These are phyloP conservation scores for Odontarrhena argentea DNA, from an alignment of 345 rosid genomes.

Conservation along the genomic window DNA sequence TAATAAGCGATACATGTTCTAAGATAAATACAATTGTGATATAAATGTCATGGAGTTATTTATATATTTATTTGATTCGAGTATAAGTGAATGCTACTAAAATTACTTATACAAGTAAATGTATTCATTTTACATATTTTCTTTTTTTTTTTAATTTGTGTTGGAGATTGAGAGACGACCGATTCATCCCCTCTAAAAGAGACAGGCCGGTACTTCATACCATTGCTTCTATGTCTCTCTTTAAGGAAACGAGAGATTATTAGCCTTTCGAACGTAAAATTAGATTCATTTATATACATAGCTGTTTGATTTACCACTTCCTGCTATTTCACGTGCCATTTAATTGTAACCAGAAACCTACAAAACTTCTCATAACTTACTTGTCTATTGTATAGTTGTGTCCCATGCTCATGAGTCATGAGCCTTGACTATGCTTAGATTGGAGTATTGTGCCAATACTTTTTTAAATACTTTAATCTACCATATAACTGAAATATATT, in stretches of 20 bases:
- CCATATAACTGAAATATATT: no score
- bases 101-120: no score
- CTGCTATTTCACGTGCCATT: conserved; percentile 30
- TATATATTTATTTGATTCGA: neutral
- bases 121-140: neutral
- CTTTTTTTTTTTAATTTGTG: neutral
- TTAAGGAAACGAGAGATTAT: conserved; percentile 31
- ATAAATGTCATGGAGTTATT: neutral
- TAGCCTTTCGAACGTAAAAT: conserved; percentile 3
- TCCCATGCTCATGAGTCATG: conserved; percentile 17
- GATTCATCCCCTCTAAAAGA: conserved; percentile 17
- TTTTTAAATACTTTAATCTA: no score
- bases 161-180: conserved; percentile 24
- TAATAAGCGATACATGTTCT: no score
- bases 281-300: neutral
- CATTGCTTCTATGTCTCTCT: conserved; percentile 34
- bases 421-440: no score
- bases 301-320: conserved; percentile 15
- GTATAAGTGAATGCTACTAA: neutral
- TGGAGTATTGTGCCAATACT: no score
- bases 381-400: neutral
- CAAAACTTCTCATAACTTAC: neutral
- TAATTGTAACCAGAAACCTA: conserved; percentile 14
- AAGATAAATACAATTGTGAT: no score
- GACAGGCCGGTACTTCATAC: conserved; percentile 31